Evolutionary conservation across 805 yeast species (phyloP).

Genomic region (Nakazawaea peltata): DNA sequence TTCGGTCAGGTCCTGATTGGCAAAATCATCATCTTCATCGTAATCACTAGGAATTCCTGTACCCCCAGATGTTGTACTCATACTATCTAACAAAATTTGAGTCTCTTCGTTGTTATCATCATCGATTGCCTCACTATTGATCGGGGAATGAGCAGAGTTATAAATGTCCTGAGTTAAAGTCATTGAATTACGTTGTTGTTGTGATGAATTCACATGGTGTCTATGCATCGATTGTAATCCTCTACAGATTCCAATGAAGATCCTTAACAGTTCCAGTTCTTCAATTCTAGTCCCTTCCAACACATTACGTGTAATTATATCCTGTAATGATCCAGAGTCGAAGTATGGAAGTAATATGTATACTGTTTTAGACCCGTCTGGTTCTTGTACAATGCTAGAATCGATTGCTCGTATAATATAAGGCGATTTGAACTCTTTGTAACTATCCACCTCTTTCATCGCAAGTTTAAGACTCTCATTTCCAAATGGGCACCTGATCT

Average conservation of each 20-base stretch:
- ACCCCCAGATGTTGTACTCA: too few relatives aligned
- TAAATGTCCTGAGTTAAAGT: constrained; percentile 10
- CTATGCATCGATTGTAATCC: constrained; percentile 76
- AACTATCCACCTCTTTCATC: constrained; percentile 68
- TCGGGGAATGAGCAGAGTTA: constrained; percentile 2
- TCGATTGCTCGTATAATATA: constrained; percentile 64
- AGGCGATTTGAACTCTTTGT: constrained; percentile 62
- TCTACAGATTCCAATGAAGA: constrained; percentile 62
- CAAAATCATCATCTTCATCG: constrained; percentile 26
- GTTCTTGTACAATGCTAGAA: constrained; percentile 62
- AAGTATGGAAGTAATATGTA: constrained; percentile 77
- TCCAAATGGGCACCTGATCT: constrained; percentile 84
- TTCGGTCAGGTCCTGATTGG: constrained; percentile 33
- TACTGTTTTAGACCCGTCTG: constrained; percentile 73
- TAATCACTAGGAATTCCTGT: too few relatives aligned
- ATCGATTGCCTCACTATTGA: constrained; percentile 4
- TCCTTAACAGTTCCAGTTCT: constrained; percentile 55
- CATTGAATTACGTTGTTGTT: constrained; percentile 12
- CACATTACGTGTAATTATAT: constrained; percentile 58
- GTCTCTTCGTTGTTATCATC: constrained; percentile 9
- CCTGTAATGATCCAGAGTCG: constrained; percentile 69
- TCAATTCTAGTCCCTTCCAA: constrained; percentile 44
- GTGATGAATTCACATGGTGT: constrained; percentile 25
- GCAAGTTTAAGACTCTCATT: constrained; percentile 67
- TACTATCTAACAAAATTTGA: constrained; percentile 13